Base-by-base conservation (phyloP, 192 early-diverging fungal genomes). In the Irineochytrium annulatum region DNA sequence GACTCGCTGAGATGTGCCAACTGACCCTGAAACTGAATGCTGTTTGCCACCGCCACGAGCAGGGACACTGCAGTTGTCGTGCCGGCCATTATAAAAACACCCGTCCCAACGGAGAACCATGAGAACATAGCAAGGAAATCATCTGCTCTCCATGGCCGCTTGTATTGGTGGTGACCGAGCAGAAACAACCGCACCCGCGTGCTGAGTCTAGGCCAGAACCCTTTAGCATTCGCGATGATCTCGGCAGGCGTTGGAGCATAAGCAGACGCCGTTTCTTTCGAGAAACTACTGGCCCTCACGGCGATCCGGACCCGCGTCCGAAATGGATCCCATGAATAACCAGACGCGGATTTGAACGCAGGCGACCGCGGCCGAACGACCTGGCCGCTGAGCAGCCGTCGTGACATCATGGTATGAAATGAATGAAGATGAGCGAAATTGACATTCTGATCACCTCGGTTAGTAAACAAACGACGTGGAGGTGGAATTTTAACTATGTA, bases 1-100 rank as follows among this genome's bases (percentile, higher is more conserved):
- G 26, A 54, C 16, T 65, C 13, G 16, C 22, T 11, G 6, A 63
- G 8, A 4, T 16, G 28, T 3, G n/a, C 5, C 29, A 41, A 41
- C 17, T 13, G 30, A 79, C 77, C 87, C 81, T 94, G 89, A 56
- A 93, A 89, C 54, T 88, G 87, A 39, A 93, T 69, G 39, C 86
- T 82, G 71, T 95, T 94, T 2, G 88, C 86, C 3, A 87, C 72
- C 67, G 81, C 82, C 19, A 98, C 65, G 0, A 91, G 65, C 2
- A 95, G 69, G 37, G 88, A 90, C 43, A 94, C 81, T 55, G 87
- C 91, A 6, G 91, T 91, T 0, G 95, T 98, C 0, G 95, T 95
- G 5, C 89, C 91, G 2, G 88, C 79, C 13, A 98, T 63, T 27
- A 95, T 60, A 73, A 93, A 86, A n/a, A 92, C 73, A 3, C 87